phyloP scores from a whole-genome alignment of 371 early-diverging fungal species.

The Entomophthora muscae region DNA sequence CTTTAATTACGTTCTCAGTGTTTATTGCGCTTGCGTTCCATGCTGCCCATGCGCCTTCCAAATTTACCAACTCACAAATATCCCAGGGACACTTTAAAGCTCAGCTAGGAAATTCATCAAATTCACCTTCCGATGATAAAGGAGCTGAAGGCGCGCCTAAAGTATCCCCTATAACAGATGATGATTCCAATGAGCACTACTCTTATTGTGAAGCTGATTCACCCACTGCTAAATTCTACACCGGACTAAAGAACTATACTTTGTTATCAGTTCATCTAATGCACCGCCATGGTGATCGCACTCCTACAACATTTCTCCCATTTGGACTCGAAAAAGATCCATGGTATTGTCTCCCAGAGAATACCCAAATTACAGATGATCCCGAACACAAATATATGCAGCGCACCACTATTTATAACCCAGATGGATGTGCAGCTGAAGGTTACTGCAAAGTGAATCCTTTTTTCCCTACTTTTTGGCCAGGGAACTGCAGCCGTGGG shows the following conservation, averaged over 20 bases:
- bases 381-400: neutral
- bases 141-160: neutral
- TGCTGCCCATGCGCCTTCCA: neutral
- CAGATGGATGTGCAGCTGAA: neutral
- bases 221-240: neutral
- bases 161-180: neutral
- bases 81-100: neutral
- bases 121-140: neutral
- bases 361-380: neutral
- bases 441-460: neutral
- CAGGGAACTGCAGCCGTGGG: slow-evolving; percentile 20
- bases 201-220: neutral
- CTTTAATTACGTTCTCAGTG: neutral
- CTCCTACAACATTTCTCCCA: slow-evolving; percentile 1
- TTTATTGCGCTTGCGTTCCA: neutral
- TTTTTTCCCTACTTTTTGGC: slow-evolving; percentile 3
- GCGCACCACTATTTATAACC: neutral
- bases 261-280: neutral
- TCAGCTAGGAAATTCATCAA: neutral
- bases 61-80: neutral
- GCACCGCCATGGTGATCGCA: slow-evolving; percentile 12
- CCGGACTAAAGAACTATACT: neutral
- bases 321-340: neutral
- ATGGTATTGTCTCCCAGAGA: neutral
- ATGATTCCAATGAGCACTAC: neutral